Conservation (phyloP, 208 protist species). For the Crithidia brevicula region DNA sequence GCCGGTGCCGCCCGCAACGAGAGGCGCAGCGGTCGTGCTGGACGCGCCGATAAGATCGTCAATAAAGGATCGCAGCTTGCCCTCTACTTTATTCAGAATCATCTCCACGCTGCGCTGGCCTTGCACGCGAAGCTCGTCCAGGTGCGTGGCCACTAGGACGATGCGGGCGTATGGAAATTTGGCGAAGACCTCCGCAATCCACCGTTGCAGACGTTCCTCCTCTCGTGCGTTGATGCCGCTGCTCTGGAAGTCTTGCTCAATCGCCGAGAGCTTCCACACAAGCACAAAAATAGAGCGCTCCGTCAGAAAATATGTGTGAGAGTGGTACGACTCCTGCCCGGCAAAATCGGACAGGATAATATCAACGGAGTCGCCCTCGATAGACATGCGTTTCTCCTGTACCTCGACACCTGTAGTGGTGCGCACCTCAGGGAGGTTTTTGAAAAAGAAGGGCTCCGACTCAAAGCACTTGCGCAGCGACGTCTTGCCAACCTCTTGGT, state of each 20-base stretch:
- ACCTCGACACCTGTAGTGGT: constrained; percentile 87
- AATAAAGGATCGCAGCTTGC: constrained; percentile 67
- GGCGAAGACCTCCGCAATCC: constrained; percentile 88
- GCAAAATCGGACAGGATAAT: constrained; percentile 86
- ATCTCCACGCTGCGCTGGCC: constrained; percentile 84
- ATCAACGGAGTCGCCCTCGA: constrained; percentile 66
- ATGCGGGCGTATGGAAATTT: constrained; percentile 81
- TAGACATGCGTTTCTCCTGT: constrained; percentile 53
- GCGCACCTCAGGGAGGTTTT: constrained; percentile 75
- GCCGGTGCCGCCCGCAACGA: neutral
- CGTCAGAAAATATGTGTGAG: constrained; percentile 86
- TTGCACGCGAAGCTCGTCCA: constrained; percentile 88
- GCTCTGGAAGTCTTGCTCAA: constrained; percentile 86
- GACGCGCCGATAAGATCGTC: constrained; percentile 46
- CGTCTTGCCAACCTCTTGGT: constrained; percentile 92
- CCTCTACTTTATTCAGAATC: constrained; percentile 84
- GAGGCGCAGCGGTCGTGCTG: constrained; percentile 21
- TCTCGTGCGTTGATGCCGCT: constrained; percentile 78
- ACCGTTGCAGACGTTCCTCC: constrained; percentile 86
- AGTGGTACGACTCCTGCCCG: constrained; percentile 89
- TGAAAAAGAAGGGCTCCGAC: constrained; percentile 85
- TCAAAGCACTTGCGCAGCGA: constrained; percentile 90
- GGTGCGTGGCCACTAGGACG: constrained; percentile 86
- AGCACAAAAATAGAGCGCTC: constrained; percentile 85
- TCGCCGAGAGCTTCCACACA: constrained; percentile 90